These are phyloP conservation scores for Yamadazyma oceani DNA, from an alignment of 1,139 yeast genomes.

Conservation along the genomic window DNA sequence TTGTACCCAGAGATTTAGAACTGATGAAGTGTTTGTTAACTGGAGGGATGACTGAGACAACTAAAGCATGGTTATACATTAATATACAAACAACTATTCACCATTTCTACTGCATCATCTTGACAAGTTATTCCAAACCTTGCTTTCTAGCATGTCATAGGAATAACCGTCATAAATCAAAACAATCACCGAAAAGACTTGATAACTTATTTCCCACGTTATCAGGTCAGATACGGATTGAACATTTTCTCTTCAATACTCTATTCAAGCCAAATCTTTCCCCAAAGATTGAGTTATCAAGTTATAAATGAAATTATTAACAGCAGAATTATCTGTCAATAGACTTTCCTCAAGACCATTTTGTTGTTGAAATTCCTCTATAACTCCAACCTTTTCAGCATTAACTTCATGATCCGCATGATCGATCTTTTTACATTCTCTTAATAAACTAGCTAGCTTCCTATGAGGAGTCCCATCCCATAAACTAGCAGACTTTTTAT, in stretches of 20 bases:
- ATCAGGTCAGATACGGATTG: conserved; percentile 39
- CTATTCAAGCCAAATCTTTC: background rate
- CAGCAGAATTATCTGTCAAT: conserved; percentile 10
- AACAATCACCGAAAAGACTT: conserved; percentile 22
- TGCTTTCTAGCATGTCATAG: conserved; percentile 5
- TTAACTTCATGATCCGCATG: background rate
- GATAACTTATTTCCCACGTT: conserved; percentile 9
- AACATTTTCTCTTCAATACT: conserved; percentile 18
- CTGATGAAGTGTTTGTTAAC: conserved; percentile 87
- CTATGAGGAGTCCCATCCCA: conserved; percentile 52
- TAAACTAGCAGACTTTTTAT: conserved; percentile 35
- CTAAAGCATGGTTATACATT: background rate
- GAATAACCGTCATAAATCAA: conserved; percentile 24
- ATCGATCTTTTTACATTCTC: conserved; percentile 27
- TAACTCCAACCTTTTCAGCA: conserved; percentile 1
- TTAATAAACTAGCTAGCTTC: conserved; percentile 46
- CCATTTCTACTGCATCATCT: too few species aligned
- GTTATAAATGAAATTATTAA: conserved; percentile 10
- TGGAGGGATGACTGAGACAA: conserved; percentile 70
- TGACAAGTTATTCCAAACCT: conserved; percentile 6
- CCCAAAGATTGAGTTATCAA: conserved; percentile 1
- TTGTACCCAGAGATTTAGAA: conserved; percentile 90
- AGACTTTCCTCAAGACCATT: conserved; percentile 5
- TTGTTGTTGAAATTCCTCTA: background rate
- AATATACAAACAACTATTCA: conserved; percentile 1